These are phyloP conservation scores for Chaetomium sp. DNA, from an alignment of 2,329 filamentous ascomycete genomes.

Conservation along the genomic window DNA sequence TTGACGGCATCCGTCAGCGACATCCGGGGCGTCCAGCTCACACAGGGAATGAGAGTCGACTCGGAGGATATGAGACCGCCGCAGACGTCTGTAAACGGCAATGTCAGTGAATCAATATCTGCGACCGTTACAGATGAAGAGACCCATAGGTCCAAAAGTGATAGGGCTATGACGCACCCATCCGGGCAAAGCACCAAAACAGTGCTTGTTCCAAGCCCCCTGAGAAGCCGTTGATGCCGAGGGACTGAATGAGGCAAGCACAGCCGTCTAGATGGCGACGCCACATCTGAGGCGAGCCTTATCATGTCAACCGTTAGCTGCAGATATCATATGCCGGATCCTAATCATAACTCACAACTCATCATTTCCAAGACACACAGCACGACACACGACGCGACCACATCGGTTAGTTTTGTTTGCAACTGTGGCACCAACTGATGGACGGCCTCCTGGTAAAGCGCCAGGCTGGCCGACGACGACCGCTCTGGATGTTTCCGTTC, in stretches of 20 bases:
- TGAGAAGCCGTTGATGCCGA: conserved; percentile 6
- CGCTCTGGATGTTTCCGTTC: background rate
- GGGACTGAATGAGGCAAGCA: conserved; percentile 9
- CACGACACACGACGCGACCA: conserved; percentile 7
- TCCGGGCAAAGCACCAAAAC: conserved; percentile 12
- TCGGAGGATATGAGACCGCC: conserved; percentile 8
- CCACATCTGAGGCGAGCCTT: conserved; percentile 8
- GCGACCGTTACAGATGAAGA: too few species aligned
- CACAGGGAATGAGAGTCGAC: background rate
- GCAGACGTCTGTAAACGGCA: conserved; percentile 11
- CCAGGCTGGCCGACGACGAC: conserved; percentile 6
- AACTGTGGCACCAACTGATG: conserved; percentile 7
- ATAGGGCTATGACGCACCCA: too few species aligned
- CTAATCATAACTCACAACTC: background rate
- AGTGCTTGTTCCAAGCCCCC: conserved; percentile 6
- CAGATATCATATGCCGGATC: too few species aligned
- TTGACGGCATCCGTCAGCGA: conserved; percentile 1
- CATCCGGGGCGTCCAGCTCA: conserved; percentile 3
- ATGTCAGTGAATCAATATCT: too few species aligned
- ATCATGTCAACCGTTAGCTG: background rate
- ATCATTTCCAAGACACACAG: conserved; percentile 8
- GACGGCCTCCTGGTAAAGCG: conserved; percentile 9
- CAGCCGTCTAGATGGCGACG: conserved; percentile 8
- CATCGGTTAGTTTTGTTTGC: conserved; percentile 1
- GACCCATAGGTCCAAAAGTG: too few species aligned